Conservation (phyloP, 768 basidiomycete genomes). For the Amanita jacksonii region DNA sequence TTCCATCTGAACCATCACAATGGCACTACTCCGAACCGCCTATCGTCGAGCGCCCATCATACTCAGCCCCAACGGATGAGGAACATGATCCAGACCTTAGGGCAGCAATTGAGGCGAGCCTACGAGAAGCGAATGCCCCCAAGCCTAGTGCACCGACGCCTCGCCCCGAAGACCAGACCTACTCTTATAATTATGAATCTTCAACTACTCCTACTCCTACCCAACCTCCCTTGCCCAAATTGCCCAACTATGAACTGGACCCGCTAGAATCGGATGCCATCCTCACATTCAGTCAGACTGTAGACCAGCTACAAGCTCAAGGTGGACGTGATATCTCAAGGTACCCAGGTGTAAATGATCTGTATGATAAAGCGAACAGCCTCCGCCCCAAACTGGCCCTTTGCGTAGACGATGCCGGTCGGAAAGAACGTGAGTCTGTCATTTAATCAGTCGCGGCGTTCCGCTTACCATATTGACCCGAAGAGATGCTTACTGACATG, state of each 20-base stretch:
- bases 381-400: constrained; percentile 75
- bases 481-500: constrained; percentile 89
- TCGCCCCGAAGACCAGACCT: constrained; percentile 30
- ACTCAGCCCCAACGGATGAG: constrained; percentile 28
- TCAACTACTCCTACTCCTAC: constrained; percentile 28
- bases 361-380: constrained; percentile 76
- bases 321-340: constrained; percentile 70
- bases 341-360: constrained; percentile 75
- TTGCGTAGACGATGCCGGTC: constrained; percentile 73
- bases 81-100: constrained; percentile 89
- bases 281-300: constrained; percentile 82
- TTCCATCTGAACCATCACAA: constrained; percentile 52
- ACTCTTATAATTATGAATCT: constrained; percentile 33
- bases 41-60: constrained; percentile 46
- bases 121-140: constrained; percentile 76
- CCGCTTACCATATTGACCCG: constrained; percentile 1
- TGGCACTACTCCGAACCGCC: constrained; percentile 69
- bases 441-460: not conserved
- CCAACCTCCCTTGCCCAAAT: constrained; percentile 37
- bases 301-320: constrained; percentile 74
- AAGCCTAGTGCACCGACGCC: constrained; percentile 71
- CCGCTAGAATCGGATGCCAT: constrained; percentile 80
- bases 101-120: constrained; percentile 91
- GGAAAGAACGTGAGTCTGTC: constrained; percentile 66
- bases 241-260: constrained; percentile 75